Evolutionary conservation across 1,284 basidiomycete species (phyloP), one percentile per base, ranked within the genome.

Genomic region (Cutaneotrichosporon spelunceum): DNA sequence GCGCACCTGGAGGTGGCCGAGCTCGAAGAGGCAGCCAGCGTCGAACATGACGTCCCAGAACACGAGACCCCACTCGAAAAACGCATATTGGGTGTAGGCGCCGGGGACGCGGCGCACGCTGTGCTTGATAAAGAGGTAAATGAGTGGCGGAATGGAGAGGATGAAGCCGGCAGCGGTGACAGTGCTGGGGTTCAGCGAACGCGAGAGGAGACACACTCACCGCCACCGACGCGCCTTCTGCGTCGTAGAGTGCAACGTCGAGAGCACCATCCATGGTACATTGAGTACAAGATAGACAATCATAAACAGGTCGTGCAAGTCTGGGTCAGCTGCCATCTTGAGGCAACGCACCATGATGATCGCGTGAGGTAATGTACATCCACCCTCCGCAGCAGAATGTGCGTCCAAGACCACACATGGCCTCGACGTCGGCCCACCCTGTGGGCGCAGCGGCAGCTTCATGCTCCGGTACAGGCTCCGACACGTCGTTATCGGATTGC

Each of bases 281-380:
- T 90, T 91, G 72, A 86, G 84, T 2, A 90, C 81, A 64, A 93
- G 88, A 72, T 91, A 93, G 58, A 84, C 74, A 65, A 93, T 88
- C 93, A 97, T 96, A 73, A 88, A 86, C 24, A 93, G 80, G 77
- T 96, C 93, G 78, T 97, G 93, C 19, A 84, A 82, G 71, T 90
- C 87, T 78, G 59, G n/a, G 33, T 14, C 19, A 39, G 47, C 30
- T 4, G 30, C 27, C 6, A n/a, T 14, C 39, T 24, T 23, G 13
- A 7, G 13, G 4, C 23, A 7, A 60, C 73, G 64, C 56, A 74
- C 75, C 76, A 57, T 78, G 78, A 57, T 76, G 68, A 64, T 79
- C 78, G 24, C 74, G 64, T 2, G 75, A 80, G 1, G 93, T 95
- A 70, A 96, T 87, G 72, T 88, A 96, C 50, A 95, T 90, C 92